These are phyloP conservation scores for Fusarium solani-melongenae DNA, from an alignment of 2,329 filamentous ascomycete genomes.

Conservation along the genomic window DNA sequence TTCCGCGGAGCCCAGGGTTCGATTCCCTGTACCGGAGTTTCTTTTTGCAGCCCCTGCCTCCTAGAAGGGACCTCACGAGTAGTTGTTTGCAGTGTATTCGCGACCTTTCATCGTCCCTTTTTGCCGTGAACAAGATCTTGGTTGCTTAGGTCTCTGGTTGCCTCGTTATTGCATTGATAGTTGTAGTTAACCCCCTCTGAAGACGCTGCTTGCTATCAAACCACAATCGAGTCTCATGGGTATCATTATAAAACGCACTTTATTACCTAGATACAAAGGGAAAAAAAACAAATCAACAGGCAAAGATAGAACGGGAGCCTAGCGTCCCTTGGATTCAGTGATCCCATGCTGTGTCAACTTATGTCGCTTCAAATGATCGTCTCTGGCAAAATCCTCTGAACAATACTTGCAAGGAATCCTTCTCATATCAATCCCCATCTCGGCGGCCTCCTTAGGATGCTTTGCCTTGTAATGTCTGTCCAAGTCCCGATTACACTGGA, in stretches of 20 bases:
- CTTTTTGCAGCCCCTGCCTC: not conserved
- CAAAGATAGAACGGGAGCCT: not conserved
- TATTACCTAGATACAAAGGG: slow-evolving; percentile 7
- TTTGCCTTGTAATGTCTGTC: slow-evolving; percentile 5
- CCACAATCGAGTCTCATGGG: not conserved
- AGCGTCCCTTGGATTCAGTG: not conserved
- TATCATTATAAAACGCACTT: not conserved
- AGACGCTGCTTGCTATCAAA: not conserved
- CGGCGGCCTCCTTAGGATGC: not conserved
- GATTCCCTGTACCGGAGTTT: not conserved
- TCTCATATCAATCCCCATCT: not conserved
- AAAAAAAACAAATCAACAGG: not conserved
- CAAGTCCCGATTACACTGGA: slow-evolving; percentile 2
- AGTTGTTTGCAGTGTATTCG: not conserved
- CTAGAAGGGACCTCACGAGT: not conserved
- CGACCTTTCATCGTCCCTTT: not conserved
- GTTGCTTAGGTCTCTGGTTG: not conserved
- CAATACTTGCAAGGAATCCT: not conserved
- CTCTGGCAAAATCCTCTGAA: not conserved
- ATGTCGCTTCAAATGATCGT: slow-evolving; percentile 18
- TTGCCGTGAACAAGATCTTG: not conserved
- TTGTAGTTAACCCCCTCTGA: not conserved
- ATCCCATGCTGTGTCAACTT: slow-evolving; percentile 7
- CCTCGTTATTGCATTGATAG: not conserved
- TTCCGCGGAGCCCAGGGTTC: not conserved